Evolutionary conservation across 2,329 filamentous ascomycete genomes (phyloP).

Genomic region (Colletotrichum sublineola): DNA sequence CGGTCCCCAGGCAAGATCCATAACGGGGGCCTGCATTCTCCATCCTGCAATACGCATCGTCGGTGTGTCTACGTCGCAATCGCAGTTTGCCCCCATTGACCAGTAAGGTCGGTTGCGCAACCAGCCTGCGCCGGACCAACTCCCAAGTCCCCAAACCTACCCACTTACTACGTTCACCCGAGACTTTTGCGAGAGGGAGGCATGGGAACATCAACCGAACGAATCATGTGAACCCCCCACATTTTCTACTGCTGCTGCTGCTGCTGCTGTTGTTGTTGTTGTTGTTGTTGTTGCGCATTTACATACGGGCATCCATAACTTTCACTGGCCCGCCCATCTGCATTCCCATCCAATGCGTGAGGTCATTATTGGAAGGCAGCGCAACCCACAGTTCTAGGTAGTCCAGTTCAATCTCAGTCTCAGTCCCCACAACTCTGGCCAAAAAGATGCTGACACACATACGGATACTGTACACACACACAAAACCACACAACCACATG

Average conservation of each 20-base stretch:
- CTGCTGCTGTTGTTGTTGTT: background rate
- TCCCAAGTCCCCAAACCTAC: background rate
- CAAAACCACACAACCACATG: background rate
- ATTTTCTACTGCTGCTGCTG: background rate
- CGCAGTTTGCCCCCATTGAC: slow-evolving; percentile 25
- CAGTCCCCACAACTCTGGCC: background rate
- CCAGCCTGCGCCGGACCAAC: background rate
- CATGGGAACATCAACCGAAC: background rate
- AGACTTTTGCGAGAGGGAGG: background rate
- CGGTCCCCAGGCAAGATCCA: slow-evolving; percentile 2
- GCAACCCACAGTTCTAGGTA: background rate
- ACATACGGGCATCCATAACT: background rate
- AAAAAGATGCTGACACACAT: background rate
- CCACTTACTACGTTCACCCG: background rate
- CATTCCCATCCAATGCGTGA: background rate
- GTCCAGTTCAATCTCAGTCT: background rate
- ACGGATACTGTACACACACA: background rate
- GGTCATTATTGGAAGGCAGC: background rate
- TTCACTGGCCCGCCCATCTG: slow-evolving; percentile 13
- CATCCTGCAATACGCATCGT: slow-evolving; percentile 22
- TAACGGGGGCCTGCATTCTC: background rate
- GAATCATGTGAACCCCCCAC: slow-evolving; percentile 10
- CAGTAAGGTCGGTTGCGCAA: slow-evolving; percentile 35
- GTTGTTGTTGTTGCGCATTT: slow-evolving; percentile 5
- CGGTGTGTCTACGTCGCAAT: background rate